Evolutionary conservation across 202 grass and related monocot species (phyloP).

Genomic region (Schoenoplectus tabernaemontani): DNA sequence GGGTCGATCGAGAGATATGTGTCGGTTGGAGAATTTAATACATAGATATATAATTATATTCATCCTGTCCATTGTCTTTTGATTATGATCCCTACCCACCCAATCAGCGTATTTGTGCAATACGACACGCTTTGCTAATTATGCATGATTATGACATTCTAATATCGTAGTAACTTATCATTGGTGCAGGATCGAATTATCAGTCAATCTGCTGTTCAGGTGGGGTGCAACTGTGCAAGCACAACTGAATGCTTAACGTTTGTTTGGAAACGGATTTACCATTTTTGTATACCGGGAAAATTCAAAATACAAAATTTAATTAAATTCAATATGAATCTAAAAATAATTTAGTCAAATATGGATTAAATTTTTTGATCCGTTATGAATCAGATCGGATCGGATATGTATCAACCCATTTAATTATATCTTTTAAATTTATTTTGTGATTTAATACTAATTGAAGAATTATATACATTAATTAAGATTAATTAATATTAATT

Average conservation of each 20-base stretch:
- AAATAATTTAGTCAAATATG: too few relatives aligned
- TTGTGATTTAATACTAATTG: too few relatives aligned
- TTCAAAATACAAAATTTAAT: too few relatives aligned
- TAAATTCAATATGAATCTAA: too few relatives aligned
- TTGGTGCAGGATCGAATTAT: not conserved
- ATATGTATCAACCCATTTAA: too few relatives aligned
- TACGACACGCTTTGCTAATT: not conserved
- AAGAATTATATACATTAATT: too few relatives aligned
- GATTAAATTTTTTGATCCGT: too few relatives aligned
- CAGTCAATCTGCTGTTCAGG: not conserved
- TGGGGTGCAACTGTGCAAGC: not conserved
- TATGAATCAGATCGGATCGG: too few relatives aligned
- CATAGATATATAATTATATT: not conserved
- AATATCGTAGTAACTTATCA: not conserved
- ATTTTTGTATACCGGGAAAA: too few relatives aligned
- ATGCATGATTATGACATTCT: slow-evolving; percentile 3
- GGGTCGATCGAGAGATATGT: not conserved
- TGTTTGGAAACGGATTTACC: not conserved
- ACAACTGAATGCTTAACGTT: slow-evolving; percentile 1
- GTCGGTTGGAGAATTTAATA: not conserved
- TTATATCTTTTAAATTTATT: too few relatives aligned
- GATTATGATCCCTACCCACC: not conserved
- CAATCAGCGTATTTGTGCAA: not conserved
- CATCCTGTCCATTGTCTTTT: not conserved
- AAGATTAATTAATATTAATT: too few relatives aligned